phyloP scores from a whole-genome alignment of 306 rosid species.

The Prunus fruticosa region DNA sequence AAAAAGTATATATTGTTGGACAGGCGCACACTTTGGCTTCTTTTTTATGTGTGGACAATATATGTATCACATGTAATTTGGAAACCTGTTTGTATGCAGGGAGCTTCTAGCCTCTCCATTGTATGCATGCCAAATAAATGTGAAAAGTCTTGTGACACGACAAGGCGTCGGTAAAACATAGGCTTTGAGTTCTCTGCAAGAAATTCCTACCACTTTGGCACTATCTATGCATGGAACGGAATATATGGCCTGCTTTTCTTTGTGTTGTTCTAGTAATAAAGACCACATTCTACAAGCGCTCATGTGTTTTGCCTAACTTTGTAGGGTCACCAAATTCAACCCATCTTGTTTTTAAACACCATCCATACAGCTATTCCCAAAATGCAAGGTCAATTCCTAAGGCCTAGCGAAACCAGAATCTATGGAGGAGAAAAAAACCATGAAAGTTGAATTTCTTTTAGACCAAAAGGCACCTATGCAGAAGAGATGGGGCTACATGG shows the following conservation, averaged over 20 bases:
- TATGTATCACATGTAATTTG: neutral
- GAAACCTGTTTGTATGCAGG: neutral
- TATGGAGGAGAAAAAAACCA: slow-evolving; percentile 4
- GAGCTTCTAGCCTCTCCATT: too few relatives aligned
- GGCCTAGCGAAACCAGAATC: neutral
- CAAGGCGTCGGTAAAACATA: slow-evolving; percentile 5
- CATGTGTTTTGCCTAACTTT: neutral
- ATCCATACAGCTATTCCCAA: neutral
- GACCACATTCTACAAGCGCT: neutral
- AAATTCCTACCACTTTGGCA: neutral
- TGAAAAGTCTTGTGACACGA: neutral
- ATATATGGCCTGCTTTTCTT: slow-evolving; percentile 1
- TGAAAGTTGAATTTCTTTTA: neutral
- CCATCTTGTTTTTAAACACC: neutral
- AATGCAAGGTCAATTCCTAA: slow-evolving; percentile 13
- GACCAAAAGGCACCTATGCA: neutral
- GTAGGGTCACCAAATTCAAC: neutral
- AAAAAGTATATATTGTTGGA: neutral
- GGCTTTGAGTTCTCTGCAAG: neutral
- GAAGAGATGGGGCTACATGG: slow-evolving; percentile 24
- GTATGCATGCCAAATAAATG: neutral
- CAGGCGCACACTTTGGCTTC: neutral
- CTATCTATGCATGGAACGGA: neutral
- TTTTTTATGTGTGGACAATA: neutral
- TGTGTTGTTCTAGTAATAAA: neutral